Evolutionary conservation across 140 eudicot species (phyloP), one percentile per base, ranked within the genome.

Genomic region (Cichorium intybus): DNA sequence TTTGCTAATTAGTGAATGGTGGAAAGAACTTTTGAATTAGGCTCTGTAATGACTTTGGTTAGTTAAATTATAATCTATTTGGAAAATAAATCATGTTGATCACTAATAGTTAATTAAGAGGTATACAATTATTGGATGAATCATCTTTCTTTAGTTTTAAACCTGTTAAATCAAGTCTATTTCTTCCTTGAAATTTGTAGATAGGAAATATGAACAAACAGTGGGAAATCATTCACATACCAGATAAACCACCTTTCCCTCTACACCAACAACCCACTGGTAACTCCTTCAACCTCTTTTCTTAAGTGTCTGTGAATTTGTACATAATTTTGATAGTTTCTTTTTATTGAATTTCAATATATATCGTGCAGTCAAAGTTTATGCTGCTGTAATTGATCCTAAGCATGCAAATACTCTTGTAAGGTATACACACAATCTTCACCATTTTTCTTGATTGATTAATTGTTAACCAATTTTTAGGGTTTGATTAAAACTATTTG

Each of bases 191-290:
- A n/a, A n/a, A n/a, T 60, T 27, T 66, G 50, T 33, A 33, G 39
- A 21, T 48, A 48, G 76, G 54, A 60, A 60, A 61, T 22, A 72
- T 72, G 77, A 20, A 37, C 26, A 27, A 61, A 60, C 39, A 51
- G 66, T 84, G 88, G 80, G 59, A 82, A 73, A 90, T 90, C 54
- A 24, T 82, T 56, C 74, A 90, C 79, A 82, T 90, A 62, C 97
- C 97, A 7, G 97, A 83, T 46, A 82, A 82, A 57, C 88, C 85
- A 56, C 88, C 83, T 34, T 39, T 82, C 70, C 72, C 68, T 57
- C 94, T 87, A 47, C 77, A 79, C 63, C 85, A 72, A 51, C 97
- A 87, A 63, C 80, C 91, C 55, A 90, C 90, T 10, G 92, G 97
- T 83, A 66, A 47, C 39, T 23, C 20, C 29, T 46, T 53, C 48